Conservation (phyloP, 2,329 filamentous ascomycete species). For the Whalleya microplaca region DNA sequence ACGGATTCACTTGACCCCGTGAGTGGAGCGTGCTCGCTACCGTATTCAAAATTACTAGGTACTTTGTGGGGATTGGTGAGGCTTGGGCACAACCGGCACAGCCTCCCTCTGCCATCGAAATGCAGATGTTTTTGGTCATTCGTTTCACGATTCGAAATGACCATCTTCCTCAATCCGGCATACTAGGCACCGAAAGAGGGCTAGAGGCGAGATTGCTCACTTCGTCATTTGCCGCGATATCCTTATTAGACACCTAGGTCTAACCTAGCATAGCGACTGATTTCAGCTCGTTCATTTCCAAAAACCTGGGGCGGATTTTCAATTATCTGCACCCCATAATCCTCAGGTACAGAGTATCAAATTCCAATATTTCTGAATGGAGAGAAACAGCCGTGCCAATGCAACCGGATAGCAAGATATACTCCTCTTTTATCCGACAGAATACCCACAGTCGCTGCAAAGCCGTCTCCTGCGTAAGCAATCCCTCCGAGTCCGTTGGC, state of each 20-base stretch:
- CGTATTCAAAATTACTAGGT: background rate
- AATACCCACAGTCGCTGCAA: constrained; percentile 29
- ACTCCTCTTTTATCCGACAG: constrained; percentile 29
- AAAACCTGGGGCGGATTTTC: background rate
- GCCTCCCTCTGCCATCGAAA: constrained; percentile 2
- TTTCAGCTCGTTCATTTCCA: constrained; percentile 16
- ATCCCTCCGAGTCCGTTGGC: constrained; percentile 13
- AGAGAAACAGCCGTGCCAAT: constrained; percentile 14
- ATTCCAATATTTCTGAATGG: constrained; percentile 15
- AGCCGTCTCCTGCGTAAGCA: constrained; percentile 29
- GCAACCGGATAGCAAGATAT: constrained; percentile 20
- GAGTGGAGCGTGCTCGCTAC: background rate
- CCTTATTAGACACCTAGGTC: constrained; percentile 7
- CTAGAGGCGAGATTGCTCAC: constrained; percentile 15
- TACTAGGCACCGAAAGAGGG: constrained; percentile 2
- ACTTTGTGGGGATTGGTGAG: constrained; percentile 16
- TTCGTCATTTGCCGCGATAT: constrained; percentile 13
- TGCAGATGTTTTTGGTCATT: constrained; percentile 9
- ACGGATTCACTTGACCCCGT: background rate
- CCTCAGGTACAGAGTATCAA: background rate
- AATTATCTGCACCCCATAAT: constrained; percentile 1
- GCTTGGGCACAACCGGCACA: constrained; percentile 20
- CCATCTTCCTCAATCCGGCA: background rate
- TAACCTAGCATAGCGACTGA: constrained; percentile 4
- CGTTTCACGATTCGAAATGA: constrained; percentile 1